Evolutionary conservation across 2,329 filamentous ascomycete species (phyloP).

Genomic region (Cladosporium sp.): DNA sequence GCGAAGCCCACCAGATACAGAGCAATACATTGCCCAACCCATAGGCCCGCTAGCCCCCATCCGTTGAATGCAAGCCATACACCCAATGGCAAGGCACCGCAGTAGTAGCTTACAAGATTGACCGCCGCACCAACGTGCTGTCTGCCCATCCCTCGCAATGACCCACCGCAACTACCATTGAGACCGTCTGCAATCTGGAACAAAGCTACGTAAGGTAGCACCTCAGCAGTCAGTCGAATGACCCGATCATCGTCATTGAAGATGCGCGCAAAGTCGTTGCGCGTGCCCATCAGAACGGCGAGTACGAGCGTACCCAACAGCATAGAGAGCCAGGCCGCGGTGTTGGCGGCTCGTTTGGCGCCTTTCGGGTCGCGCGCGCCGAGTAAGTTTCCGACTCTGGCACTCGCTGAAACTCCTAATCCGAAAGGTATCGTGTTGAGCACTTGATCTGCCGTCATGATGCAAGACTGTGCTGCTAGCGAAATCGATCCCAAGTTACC

Average conservation of each 20-base stretch:
- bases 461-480: slow-evolving; percentile 76
- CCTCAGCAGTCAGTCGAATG: slow-evolving; percentile 63
- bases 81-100: slow-evolving; percentile 71
- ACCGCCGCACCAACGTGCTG: slow-evolving; percentile 80
- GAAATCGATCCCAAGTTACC: slow-evolving; percentile 72
- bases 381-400: slow-evolving; percentile 72
- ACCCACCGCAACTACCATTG: slow-evolving; percentile 77
- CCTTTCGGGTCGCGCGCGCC: slow-evolving; percentile 60
- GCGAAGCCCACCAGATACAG: slow-evolving; percentile 71
- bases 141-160: slow-evolving; percentile 73
- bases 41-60: slow-evolving; percentile 73
- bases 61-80: slow-evolving; percentile 81
- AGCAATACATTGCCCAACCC: slow-evolving; percentile 60
- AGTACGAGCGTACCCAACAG: slow-evolving; percentile 63
- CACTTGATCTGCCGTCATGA: slow-evolving; percentile 78
- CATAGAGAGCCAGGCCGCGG: slow-evolving; percentile 66
- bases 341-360: slow-evolving; percentile 66
- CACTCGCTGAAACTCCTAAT: slow-evolving; percentile 72
- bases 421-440: slow-evolving; percentile 83
- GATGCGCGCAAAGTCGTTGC: slow-evolving; percentile 66
- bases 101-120: slow-evolving; percentile 79
- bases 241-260: slow-evolving; percentile 76
- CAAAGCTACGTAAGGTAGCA: slow-evolving; percentile 79
- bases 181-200: slow-evolving; percentile 88
- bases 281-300: slow-evolving; percentile 61